Conservation (phyloP, 352 stramenopile genomes). For the Pythium aphanidermatum region DNA sequence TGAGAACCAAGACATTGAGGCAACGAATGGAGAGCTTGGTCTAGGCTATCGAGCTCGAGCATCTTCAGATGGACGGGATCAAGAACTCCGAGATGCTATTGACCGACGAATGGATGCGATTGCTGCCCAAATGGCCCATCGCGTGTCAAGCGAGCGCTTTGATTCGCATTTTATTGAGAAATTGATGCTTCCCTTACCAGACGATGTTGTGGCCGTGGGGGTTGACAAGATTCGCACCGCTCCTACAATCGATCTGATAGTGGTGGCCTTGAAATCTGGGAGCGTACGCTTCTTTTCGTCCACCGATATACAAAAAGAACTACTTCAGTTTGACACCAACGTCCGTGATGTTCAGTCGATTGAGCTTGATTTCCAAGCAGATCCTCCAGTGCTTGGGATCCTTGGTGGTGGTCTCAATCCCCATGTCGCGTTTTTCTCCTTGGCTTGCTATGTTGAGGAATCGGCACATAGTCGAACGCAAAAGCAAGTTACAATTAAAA, state of each 20-base stretch:
- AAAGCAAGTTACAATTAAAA: not conserved
- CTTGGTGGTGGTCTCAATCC: not conserved
- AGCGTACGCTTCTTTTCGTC: constrained; percentile 23
- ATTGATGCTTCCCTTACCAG: constrained; percentile 1
- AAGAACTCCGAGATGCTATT: constrained; percentile 3
- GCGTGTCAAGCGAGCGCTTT: constrained; percentile 15
- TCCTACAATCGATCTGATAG: constrained; percentile 28
- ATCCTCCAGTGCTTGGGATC: constrained; percentile 10
- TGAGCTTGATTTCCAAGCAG: constrained; percentile 9
- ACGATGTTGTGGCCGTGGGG: constrained; percentile 30
- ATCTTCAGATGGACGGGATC: not conserved
- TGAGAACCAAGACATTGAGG: too few species aligned
- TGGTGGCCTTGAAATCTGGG: constrained; percentile 23
- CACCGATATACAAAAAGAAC: constrained; percentile 1
- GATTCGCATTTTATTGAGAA: constrained; percentile 40
- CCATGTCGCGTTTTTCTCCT: not conserved
- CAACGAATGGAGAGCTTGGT: too few species aligned
- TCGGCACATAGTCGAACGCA: not conserved
- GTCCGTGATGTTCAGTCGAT: constrained; percentile 18
- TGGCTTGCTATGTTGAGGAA: too few species aligned
- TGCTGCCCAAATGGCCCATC: not conserved
- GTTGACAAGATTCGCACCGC: constrained; percentile 28
- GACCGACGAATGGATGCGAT: constrained; percentile 8
- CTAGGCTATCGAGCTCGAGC: not conserved
- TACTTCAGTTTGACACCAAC: constrained; percentile 22